Conservation (phyloP, 2,329 filamentous ascomycete species). For the Orbilia quercus region DNA sequence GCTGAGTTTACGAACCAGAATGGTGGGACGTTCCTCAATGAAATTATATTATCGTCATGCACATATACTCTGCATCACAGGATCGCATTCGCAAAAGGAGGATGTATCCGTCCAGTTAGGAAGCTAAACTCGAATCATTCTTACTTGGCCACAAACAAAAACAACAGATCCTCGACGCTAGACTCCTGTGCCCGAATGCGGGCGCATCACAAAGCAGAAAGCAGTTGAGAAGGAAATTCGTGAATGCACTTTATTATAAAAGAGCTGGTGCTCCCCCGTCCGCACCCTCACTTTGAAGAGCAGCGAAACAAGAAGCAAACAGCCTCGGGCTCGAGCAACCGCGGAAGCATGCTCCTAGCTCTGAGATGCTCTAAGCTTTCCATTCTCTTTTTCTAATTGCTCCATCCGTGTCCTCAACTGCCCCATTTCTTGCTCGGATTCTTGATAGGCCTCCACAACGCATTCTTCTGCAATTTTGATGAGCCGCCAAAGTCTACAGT, state of each 20-base stretch:
- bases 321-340: background rate
- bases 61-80: slow-evolving; percentile 22
- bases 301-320: background rate
- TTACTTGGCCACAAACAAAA: slow-evolving; percentile 4
- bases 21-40: slow-evolving; percentile 28
- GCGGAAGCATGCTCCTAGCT: background rate
- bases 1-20: slow-evolving; percentile 21
- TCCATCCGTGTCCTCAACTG: slow-evolving; percentile 32
- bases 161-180: slow-evolving; percentile 37
- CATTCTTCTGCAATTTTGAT: slow-evolving; percentile 53
- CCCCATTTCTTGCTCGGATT: slow-evolving; percentile 37
- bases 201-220: slow-evolving; percentile 16
- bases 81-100: slow-evolving; percentile 25
- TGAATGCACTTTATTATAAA: slow-evolving; percentile 16
- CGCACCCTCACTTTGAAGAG: background rate
- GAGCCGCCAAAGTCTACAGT: slow-evolving; percentile 37
- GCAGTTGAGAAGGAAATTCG: background rate
- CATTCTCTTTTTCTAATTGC: slow-evolving; percentile 50
- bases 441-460: slow-evolving; percentile 51
- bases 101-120: slow-evolving; percentile 33
- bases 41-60: slow-evolving; percentile 17
- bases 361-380: slow-evolving; percentile 26
- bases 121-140: slow-evolving; percentile 35
- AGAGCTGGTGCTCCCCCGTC: slow-evolving; percentile 1
- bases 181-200: slow-evolving; percentile 28